These are phyloP conservation scores for Mycena citricolor DNA, from an alignment of 1,284 basidiomycete species.

Conservation along the genomic window DNA sequence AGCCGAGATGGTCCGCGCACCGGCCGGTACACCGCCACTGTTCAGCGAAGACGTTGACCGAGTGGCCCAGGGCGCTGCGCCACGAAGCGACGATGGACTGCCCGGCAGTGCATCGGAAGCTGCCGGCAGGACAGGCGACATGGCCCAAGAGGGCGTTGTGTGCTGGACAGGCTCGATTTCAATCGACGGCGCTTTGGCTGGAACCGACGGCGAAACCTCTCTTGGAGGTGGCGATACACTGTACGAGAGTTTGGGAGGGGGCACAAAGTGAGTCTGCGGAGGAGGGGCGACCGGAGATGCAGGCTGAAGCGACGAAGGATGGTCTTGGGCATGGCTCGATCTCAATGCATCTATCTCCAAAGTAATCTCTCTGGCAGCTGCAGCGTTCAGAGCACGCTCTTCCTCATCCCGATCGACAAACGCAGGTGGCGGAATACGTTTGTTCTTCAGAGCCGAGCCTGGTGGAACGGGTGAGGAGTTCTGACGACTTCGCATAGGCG, in stretches of 20 bases:
- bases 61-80: conserved; percentile 20
- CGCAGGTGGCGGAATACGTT: conserved; percentile 36
- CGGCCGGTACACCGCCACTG: conserved; percentile 6
- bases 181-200: conserved; percentile 12
- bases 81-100: conserved; percentile 15
- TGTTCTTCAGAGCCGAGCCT: conserved; percentile 9
- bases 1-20: conserved; percentile 61
- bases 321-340: conserved; percentile 31
- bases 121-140: conserved; percentile 9
- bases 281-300: neutral
- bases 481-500: conserved; percentile 17
- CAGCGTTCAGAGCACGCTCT: conserved; percentile 52
- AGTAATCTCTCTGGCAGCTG: conserved; percentile 65
- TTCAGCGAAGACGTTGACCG: conserved; percentile 22
- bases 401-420: conserved; percentile 37
- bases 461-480: conserved; percentile 3
- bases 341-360: conserved; percentile 60
- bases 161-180: conserved; percentile 12
- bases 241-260: neutral
- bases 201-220: conserved; percentile 15
- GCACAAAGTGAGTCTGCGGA: no score
- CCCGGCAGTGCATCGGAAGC: conserved; percentile 4
- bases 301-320: neutral
- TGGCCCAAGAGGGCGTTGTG: conserved; percentile 20
- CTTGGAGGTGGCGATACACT: conserved; percentile 3